These are phyloP conservation scores for Sphaerulina vaccinii DNA, from an alignment of 2,329 filamentous ascomycete species.

Conservation along the genomic window DNA sequence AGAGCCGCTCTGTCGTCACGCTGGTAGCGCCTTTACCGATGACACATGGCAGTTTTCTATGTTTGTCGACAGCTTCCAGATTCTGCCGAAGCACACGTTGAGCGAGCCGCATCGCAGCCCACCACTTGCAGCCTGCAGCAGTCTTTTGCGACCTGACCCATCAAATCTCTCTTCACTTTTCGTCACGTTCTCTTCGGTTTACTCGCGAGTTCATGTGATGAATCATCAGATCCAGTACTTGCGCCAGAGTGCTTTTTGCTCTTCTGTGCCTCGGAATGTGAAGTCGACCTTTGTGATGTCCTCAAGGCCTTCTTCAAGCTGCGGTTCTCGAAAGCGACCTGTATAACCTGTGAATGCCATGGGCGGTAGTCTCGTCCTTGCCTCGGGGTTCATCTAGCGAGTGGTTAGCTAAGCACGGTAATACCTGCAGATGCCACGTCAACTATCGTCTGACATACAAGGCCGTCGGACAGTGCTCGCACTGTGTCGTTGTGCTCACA, in stretches of 20 bases:
- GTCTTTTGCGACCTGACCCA: not conserved
- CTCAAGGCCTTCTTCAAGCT: constrained; percentile 73
- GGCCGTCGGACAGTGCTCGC: constrained; percentile 59
- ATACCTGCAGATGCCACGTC: constrained; percentile 4
- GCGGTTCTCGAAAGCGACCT: constrained; percentile 71
- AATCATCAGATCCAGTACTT: constrained; percentile 65
- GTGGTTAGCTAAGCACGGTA: constrained; percentile 15
- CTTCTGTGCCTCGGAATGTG: constrained; percentile 55
- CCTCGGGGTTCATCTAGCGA: constrained; percentile 75
- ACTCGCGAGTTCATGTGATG: constrained; percentile 1
- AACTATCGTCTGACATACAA: constrained; percentile 30
- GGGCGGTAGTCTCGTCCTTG: constrained; percentile 68
- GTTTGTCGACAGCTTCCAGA: constrained; percentile 6
- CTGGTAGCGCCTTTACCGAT: constrained; percentile 9
- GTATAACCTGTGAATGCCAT: constrained; percentile 78
- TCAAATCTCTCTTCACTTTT: constrained; percentile 1
- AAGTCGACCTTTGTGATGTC: constrained; percentile 78
- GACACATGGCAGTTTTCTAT: constrained; percentile 19
- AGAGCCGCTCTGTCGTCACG: constrained; percentile 6
- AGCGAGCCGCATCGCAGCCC: constrained; percentile 8
- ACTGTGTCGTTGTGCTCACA: constrained; percentile 86
- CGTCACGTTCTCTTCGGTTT: not conserved
- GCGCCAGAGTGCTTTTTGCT: constrained; percentile 70
- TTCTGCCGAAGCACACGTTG: constrained; percentile 13
- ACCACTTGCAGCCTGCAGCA: not conserved